phyloP scores from a whole-genome alignment of 2,329 filamentous ascomycete genomes.

The Tolypocladium endophyticum region DNA sequence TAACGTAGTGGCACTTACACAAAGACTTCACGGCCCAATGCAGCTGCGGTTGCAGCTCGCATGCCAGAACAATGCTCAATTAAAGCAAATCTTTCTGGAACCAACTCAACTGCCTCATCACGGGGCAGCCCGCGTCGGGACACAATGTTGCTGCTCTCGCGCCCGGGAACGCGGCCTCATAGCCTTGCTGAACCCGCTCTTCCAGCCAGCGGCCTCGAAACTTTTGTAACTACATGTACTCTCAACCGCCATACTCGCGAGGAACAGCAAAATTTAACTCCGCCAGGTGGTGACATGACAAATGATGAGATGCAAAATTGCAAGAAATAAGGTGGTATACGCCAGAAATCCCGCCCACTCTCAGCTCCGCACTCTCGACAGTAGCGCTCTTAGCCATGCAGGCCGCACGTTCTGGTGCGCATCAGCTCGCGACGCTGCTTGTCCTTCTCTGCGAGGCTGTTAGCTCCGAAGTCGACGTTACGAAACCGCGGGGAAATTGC shows the following conservation, averaged over 20 bases:
- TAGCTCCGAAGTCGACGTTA: slow-evolving; percentile 15
- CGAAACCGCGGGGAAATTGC: slow-evolving; percentile 1
- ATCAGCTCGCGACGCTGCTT: slow-evolving; percentile 56
- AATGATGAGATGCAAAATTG: neutral
- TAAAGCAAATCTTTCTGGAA: neutral
- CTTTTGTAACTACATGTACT: neutral
- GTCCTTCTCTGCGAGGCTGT: slow-evolving; percentile 48
- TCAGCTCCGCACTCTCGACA: slow-evolving; percentile 16
- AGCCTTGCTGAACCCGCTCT: neutral
- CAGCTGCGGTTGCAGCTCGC: neutral
- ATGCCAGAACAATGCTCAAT: neutral
- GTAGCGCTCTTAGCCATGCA: slow-evolving; percentile 24
- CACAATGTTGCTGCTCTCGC: neutral
- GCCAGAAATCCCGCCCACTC: neutral
- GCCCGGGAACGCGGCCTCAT: neutral
- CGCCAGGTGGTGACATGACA: neutral
- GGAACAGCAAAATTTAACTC: neutral
- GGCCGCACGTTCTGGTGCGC: slow-evolving; percentile 48
- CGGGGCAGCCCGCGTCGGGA: neutral
- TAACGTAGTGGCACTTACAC: neutral
- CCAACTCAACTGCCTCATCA: neutral
- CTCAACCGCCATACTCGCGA: neutral
- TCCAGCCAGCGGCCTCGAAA: neutral
- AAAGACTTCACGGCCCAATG: neutral
- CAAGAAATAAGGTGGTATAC: neutral